Conservation (phyloP, 2,329 filamentous ascomycete species). For the Lachnellula cervina region DNA sequence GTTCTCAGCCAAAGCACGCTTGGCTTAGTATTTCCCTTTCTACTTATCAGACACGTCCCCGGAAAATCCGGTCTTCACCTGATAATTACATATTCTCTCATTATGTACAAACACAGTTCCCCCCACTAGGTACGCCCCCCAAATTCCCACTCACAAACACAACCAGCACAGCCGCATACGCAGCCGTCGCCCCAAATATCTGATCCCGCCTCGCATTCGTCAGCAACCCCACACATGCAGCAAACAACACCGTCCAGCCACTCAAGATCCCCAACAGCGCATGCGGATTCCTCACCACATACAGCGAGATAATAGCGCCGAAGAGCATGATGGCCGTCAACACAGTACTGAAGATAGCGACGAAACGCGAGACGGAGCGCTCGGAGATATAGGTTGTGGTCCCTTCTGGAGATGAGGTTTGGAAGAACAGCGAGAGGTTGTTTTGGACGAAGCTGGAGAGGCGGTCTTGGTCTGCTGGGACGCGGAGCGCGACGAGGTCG, state of each 20-base stretch:
- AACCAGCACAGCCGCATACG: conserved; percentile 20
- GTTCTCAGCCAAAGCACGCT: no score
- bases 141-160: conserved; percentile 20
- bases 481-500: conserved; percentile 27
- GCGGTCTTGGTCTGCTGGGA: conserved; percentile 23
- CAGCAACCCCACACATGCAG: conserved; percentile 18
- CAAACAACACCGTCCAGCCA: conserved; percentile 21
- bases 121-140: conserved; percentile 1
- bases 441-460: conserved; percentile 28
- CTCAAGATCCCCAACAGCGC: conserved; percentile 18
- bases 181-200: conserved; percentile 20
- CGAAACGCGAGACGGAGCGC: conserved; percentile 3
- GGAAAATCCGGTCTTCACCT: no score
- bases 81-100: neutral
- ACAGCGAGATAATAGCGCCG: conserved; percentile 18
- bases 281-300: conserved; percentile 8
- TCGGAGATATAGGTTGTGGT: conserved; percentile 12
- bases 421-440: conserved; percentile 19
- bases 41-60: no score
- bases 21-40: no score
- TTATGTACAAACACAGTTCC: conserved; percentile 2
- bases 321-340: conserved; percentile 17
- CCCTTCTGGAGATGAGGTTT: conserved; percentile 4
- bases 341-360: conserved; percentile 11
- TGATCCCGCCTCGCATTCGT: conserved; percentile 21